Percentiles rank a stretch among this genome's conserved stretches.
Evolutionary conservation across 495 filamentous ascomycete species (phyloP).

Genomic region (Penicillium cinerascens): DNA sequence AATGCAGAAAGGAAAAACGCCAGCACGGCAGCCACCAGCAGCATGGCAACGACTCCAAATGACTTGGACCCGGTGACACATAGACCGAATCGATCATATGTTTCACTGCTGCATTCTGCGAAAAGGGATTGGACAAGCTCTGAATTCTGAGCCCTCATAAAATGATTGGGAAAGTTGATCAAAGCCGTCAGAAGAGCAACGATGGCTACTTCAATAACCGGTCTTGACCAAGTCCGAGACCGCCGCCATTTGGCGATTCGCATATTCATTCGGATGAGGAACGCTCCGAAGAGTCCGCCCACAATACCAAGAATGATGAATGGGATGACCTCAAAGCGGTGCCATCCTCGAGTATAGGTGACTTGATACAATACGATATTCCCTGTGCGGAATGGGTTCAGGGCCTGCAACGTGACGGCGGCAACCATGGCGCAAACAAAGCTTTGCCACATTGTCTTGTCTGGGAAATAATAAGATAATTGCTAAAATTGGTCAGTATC

Average conservation of each 20-base stretch:
- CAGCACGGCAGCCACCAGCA: constrained; percentile 73
- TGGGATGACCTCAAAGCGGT: constrained; percentile 89
- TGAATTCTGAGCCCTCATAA: constrained; percentile 88
- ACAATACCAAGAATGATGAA: constrained; percentile 84
- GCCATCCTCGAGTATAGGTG: constrained; percentile 88
- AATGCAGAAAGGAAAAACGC: constrained; percentile 83
- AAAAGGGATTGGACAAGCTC: constrained; percentile 92
- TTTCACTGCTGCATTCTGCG: constrained; percentile 74
- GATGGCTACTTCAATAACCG: constrained; percentile 70
- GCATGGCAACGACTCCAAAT: constrained; percentile 69
- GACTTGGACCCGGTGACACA: constrained; percentile 74
- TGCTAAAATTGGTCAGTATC: constrained; percentile 47
- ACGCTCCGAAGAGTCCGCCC: constrained; percentile 87
- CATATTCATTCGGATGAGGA: constrained; percentile 96
- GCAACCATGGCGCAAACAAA: constrained; percentile 99
- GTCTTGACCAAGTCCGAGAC: constrained; percentile 49
- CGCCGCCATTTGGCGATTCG: constrained; percentile 78
- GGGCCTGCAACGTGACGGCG: constrained; percentile 84
- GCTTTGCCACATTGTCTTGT: constrained; percentile 99
- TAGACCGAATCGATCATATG: constrained; percentile 81
- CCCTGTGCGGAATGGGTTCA: constrained; percentile 93
- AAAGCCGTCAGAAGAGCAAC: constrained; percentile 78
- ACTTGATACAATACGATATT: constrained; percentile 97
- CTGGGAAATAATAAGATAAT: constrained; percentile 96
- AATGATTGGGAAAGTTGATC: constrained; percentile 91